Base-by-base conservation (phyloP, 306 rosid species). In the Vigna trinervia region DNA sequence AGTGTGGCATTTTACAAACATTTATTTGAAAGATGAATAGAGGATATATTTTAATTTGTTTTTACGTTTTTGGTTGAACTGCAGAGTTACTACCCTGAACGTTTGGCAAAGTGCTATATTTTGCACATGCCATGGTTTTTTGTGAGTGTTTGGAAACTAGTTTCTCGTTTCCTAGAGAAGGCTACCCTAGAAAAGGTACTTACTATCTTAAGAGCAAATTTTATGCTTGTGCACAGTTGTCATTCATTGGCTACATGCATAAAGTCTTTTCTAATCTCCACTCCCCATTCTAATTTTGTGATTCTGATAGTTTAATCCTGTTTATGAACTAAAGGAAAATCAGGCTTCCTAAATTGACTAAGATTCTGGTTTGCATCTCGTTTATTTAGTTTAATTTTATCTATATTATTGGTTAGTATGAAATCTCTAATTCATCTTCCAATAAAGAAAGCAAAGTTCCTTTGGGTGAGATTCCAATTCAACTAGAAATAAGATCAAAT, bases 21-120 rank as follows among this genome's bases (percentile, higher is more conserved):
- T 46, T n/a, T 54, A 9, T 46, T 69, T 32, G 45, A 14, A 22
- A 20, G 64, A 43, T 15, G 71, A 57, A 34, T 12, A 9, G 12
- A 15, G 45, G 32, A 48, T 48, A 48, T 46, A 38, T 48, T 69
- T 12, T 8, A 28, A 3, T 34, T 5, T 11, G 34, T 30, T 17
- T 54, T 17, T 54, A 26, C 9, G 47, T 53, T 71, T 46, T 80
- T 76, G 71, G 38, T 66, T 67, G 65, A 65, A 51, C 57, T 88
- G 73, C 86, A 95, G 98, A 83, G 88, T 69, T 95, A 94, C 82
- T 94, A 94, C 88, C 98, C 98, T 6, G 98, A 94, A 78, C 96
- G 98, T 52, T 82, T 94, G 61, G 87, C 86, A 3, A 94, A 85
- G 82, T 85, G 86, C 62, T 94, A 79, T 84, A 76, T 94, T 74